Conservation (phyloP, 106 monocot genomes). For the Dendrobium huoshanense region DNA sequence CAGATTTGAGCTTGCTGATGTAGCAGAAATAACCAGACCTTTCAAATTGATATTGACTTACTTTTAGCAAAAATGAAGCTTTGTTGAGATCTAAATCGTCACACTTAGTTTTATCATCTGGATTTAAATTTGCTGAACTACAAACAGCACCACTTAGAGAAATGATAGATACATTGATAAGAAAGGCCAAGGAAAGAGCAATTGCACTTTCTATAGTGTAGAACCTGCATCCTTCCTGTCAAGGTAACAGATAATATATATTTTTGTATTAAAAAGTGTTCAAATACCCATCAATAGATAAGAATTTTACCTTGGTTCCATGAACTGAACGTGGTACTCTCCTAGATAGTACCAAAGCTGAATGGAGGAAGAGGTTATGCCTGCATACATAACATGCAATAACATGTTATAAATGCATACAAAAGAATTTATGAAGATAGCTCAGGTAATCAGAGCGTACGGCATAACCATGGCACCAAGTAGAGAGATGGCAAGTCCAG, state of each 20-base stretch:
- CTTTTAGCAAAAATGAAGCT: conserved; percentile 87
- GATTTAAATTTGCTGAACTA: conserved; percentile 46
- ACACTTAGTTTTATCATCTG: conserved; percentile 63
- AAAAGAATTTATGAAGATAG: conserved; percentile 9
- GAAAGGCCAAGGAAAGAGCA: conserved; percentile 83
- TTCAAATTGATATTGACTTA: conserved; percentile 17
- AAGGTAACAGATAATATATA: conserved; percentile 14
- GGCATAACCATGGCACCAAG: conserved; percentile 99
- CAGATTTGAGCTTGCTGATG: neutral
- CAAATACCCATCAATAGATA: neutral
- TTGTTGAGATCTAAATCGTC: conserved; percentile 81
- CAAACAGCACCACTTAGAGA: conserved; percentile 88
- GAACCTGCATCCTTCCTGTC: conserved; percentile 82
- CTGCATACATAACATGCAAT: conserved; percentile 28
- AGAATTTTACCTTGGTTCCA: conserved; percentile 64
- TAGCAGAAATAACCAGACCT: neutral
- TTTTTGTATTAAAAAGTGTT: no score
- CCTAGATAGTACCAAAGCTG: conserved; percentile 89
- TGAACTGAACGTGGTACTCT: conserved; percentile 81
- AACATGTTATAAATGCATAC: neutral
- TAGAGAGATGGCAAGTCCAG: conserved; percentile 85
- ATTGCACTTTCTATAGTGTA: conserved; percentile 87
- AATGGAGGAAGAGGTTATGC: conserved; percentile 97
- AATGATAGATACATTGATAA: conserved; percentile 88
- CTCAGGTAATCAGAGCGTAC: conserved; percentile 36